These are phyloP conservation scores for Casaregolazyma suthepensis DNA, from an alignment of 1,139 yeast genomes.

Conservation along the genomic window DNA sequence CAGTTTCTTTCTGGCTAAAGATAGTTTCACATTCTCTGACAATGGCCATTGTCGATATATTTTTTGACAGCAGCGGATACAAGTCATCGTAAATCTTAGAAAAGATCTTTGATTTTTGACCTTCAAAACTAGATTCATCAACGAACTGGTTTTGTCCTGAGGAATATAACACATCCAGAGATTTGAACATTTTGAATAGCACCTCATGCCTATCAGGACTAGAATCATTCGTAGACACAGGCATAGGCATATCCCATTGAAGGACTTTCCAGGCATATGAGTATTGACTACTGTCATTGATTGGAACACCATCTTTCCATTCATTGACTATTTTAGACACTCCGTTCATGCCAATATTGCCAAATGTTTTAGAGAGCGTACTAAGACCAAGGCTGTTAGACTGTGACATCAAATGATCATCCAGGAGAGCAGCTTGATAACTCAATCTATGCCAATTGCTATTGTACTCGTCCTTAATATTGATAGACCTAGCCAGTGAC, in stretches of 20 bases:
- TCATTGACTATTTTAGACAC: constrained; percentile 34
- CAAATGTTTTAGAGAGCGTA: constrained; percentile 37
- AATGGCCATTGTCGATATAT: constrained; percentile 1
- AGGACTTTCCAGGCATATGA: constrained; percentile 67
- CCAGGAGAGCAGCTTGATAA: constrained; percentile 53
- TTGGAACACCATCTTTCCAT: constrained; percentile 1
- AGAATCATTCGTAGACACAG: not conserved
- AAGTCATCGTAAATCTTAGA: not conserved
- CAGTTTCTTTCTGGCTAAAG: not conserved
- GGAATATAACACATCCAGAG: not conserved
- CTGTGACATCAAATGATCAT: constrained; percentile 29
- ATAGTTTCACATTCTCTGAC: constrained; percentile 7
- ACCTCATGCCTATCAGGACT: constrained; percentile 38
- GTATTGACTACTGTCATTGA: constrained; percentile 21
- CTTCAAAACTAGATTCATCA: not conserved
- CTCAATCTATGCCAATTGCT: constrained; percentile 38
- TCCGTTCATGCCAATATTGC: constrained; percentile 45
- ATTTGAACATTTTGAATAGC: constrained; percentile 44
- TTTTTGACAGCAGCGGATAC: not conserved
- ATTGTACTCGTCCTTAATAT: constrained; percentile 34
- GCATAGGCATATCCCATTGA: constrained; percentile 59
- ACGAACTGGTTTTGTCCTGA: not conserved
- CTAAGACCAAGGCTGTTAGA: constrained; percentile 8
- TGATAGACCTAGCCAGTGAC: constrained; percentile 46
- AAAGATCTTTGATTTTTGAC: not conserved